phyloP scores from a whole-genome alignment of 495 filamentous ascomycete genomes.

The Tuber umbilicatum region DNA sequence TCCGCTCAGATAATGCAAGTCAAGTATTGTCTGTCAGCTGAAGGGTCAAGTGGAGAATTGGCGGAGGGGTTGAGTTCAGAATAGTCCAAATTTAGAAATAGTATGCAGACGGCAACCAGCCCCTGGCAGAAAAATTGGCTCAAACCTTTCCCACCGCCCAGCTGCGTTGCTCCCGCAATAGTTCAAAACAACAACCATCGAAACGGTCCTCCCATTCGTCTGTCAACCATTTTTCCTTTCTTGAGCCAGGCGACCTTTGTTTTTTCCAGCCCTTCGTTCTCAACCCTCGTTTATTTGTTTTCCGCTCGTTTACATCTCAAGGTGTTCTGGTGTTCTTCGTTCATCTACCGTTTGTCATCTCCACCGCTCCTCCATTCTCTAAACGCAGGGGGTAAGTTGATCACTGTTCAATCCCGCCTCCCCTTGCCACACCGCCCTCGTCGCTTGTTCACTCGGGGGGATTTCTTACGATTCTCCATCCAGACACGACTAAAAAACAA shows the following conservation, averaged over 20 bases:
- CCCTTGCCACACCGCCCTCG: slow-evolving; percentile 11
- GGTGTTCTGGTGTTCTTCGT: slow-evolving; percentile 24
- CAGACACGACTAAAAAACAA: slow-evolving; percentile 8
- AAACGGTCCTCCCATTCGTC: slow-evolving; percentile 16
- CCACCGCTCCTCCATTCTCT: slow-evolving; percentile 11
- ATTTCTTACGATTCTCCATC: slow-evolving; percentile 20
- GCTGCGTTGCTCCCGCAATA: slow-evolving; percentile 15
- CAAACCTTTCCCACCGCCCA: slow-evolving; percentile 19
- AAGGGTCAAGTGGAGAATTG: not conserved
- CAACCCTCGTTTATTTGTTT: slow-evolving; percentile 18
- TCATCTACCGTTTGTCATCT: slow-evolving; percentile 21
- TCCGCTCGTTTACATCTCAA: slow-evolving; percentile 10
- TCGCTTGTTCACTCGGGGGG: slow-evolving; percentile 24
- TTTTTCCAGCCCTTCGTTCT: slow-evolving; percentile 16
- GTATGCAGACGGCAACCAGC: slow-evolving; percentile 2
- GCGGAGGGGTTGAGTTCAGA: not conserved
- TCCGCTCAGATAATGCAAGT: not conserved
- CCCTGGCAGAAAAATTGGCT: slow-evolving; percentile 30
- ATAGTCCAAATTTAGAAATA: slow-evolving; percentile 2
- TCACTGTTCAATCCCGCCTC: slow-evolving; percentile 8
- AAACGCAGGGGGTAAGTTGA: slow-evolving; percentile 23
- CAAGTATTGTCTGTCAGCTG: not conserved
- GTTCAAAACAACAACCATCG: slow-evolving; percentile 9
- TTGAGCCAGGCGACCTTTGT: not conserved
- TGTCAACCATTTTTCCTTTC: slow-evolving; percentile 8